phyloP scores from a whole-genome alignment of 495 filamentous ascomycete genomes.

The Eremomyces bilateralis region DNA sequence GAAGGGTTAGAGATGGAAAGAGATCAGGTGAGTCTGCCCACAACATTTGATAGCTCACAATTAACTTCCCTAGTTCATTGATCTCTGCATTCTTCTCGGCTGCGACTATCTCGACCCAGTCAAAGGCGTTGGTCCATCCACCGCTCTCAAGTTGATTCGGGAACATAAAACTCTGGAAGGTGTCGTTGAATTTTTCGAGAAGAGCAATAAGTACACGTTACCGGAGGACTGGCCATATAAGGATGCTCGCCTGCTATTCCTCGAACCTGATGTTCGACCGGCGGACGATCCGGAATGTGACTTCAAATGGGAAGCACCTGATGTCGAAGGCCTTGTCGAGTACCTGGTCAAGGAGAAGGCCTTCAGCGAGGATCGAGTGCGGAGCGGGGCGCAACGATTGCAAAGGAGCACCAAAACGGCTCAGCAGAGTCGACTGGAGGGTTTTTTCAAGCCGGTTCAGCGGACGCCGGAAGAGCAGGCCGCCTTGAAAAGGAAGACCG shows the following conservation, averaged over 20 bases:
- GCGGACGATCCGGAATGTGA: constrained; percentile 74
- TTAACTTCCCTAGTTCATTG: constrained; percentile 48
- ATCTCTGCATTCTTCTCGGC: constrained; percentile 91
- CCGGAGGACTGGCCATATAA: constrained; percentile 87
- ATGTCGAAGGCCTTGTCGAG: constrained; percentile 68
- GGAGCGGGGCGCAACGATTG: constrained; percentile 48
- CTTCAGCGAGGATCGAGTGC: constrained; percentile 85
- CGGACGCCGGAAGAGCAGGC: constrained; percentile 70
- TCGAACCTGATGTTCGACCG: constrained; percentile 69
- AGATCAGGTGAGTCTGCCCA: constrained; percentile 34
- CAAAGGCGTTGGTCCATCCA: constrained; percentile 76
- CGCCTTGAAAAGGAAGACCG: constrained; percentile 73
- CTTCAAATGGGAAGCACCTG: constrained; percentile 91
- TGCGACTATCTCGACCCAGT: constrained; percentile 97
- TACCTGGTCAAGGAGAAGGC: constrained; percentile 88
- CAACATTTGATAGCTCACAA: not conserved
- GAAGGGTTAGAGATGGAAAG: constrained; percentile 73
- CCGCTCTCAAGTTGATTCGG: constrained; percentile 78
- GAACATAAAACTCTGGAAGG: constrained; percentile 74
- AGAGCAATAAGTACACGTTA: constrained; percentile 55
- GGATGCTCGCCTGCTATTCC: constrained; percentile 80
- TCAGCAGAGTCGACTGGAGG: constrained; percentile 82
- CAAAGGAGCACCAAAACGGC: constrained; percentile 72
- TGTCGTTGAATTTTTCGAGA: constrained; percentile 54
- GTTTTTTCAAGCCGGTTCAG: constrained; percentile 91